These are phyloP conservation scores for Austroboletus eburneus DNA, from an alignment of 768 basidiomycete species.

Conservation along the genomic window DNA sequence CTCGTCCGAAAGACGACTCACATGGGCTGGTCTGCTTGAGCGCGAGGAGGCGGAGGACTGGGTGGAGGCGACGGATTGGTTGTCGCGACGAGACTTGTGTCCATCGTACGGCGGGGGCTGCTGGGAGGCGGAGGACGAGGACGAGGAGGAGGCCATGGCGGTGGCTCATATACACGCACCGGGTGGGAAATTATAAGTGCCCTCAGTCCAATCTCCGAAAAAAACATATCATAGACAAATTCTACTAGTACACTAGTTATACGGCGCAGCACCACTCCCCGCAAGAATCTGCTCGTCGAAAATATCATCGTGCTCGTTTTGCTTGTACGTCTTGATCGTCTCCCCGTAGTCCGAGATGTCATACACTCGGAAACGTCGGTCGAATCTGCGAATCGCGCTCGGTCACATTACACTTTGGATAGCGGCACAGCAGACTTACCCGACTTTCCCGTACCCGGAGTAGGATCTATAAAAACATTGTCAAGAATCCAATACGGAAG, in stretches of 20 bases:
- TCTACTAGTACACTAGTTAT: slow-evolving; percentile 7
- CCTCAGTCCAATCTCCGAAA: neutral
- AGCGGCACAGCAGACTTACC: slow-evolving; percentile 39
- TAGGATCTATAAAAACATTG: slow-evolving; percentile 51
- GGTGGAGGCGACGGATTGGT: slow-evolving; percentile 47
- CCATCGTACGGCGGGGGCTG: slow-evolving; percentile 22
- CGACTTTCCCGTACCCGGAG: slow-evolving; percentile 75
- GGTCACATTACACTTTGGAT: neutral
- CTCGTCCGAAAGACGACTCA: slow-evolving; percentile 11
- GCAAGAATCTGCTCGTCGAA: slow-evolving; percentile 61
- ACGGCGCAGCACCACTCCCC: slow-evolving; percentile 44
- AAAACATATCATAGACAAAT: neutral
- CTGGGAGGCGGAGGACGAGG: slow-evolving; percentile 15
- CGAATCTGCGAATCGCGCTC: slow-evolving; percentile 50
- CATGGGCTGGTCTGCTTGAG: slow-evolving; percentile 21
- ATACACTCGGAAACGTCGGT: slow-evolving; percentile 87
- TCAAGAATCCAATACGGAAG: neutral
- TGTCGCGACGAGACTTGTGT: slow-evolving; percentile 50
- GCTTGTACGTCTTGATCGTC: slow-evolving; percentile 85
- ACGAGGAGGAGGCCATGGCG: slow-evolving; percentile 11
- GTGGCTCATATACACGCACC: slow-evolving; percentile 10
- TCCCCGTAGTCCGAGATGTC: slow-evolving; percentile 88
- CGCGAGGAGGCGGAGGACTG: slow-evolving; percentile 26
- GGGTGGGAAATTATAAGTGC: slow-evolving; percentile 15
- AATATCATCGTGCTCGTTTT: slow-evolving; percentile 65